These are phyloP conservation scores for Tetrahymena thermophila DNA, from an alignment of 73 alveolate genomes.

Conservation along the genomic window DNA sequence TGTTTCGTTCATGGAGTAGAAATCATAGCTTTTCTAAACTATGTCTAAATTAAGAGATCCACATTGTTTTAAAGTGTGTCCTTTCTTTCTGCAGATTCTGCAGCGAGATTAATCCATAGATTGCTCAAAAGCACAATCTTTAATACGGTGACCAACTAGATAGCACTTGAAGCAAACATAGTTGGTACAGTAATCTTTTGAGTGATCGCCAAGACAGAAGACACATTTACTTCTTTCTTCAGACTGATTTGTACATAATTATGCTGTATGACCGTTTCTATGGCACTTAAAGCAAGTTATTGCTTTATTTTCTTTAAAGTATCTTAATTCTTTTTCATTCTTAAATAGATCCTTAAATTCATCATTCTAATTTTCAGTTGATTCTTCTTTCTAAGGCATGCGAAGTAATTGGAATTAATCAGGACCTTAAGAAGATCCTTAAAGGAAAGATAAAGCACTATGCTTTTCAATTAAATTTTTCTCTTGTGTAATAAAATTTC, in stretches of 20 bases:
- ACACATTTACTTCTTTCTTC: background rate
- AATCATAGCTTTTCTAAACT: background rate
- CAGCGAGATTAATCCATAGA: background rate
- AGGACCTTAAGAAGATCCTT: background rate
- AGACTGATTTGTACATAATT: background rate
- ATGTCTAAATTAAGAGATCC: background rate
- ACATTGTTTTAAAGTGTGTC: background rate
- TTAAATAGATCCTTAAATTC: background rate
- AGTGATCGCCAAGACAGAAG: background rate
- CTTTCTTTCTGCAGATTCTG: background rate
- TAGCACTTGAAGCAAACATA: background rate
- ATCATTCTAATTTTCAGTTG: background rate
- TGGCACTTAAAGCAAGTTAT: background rate
- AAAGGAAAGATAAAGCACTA: background rate
- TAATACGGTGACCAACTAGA: background rate
- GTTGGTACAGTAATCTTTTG: background rate
- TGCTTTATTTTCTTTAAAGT: background rate
- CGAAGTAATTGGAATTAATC: background rate
- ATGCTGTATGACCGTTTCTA: background rate
- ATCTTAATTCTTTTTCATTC: background rate
- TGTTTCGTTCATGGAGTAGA: background rate
- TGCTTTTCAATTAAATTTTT: background rate
- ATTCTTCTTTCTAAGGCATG: background rate
- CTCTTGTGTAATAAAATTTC: background rate
- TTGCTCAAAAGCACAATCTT: background rate